A percentile compares a stretch with the other conserved stretches of the same genome.
These are phyloP conservation scores for Lepidium africanum DNA, from an alignment of 345 rosid species.

Conservation along the genomic window DNA sequence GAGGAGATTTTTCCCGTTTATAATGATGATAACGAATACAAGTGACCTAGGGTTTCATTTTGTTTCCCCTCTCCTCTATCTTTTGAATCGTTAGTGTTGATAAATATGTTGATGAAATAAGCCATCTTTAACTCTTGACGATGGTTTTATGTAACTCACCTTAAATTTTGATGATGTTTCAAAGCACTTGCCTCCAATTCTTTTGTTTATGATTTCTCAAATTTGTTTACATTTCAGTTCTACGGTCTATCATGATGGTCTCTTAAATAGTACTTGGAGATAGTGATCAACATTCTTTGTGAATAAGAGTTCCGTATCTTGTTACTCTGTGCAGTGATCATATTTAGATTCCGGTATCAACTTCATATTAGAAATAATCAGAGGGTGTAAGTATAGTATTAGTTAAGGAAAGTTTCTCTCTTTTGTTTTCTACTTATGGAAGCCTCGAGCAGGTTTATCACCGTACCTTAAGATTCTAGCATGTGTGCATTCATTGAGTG, in stretches of 20 bases:
- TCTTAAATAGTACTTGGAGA: neutral
- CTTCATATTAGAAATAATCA: neutral
- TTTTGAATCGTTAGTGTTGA: neutral
- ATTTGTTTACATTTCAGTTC: neutral
- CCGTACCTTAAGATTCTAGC: neutral
- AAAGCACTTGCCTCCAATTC: neutral
- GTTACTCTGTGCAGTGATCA: neutral
- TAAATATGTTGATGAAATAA: slow-evolving; percentile 20
- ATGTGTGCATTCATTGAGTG: neutral
- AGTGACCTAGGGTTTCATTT: slow-evolving; percentile 11
- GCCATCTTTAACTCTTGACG: slow-evolving; percentile 11
- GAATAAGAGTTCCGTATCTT: neutral
- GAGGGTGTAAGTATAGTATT: neutral
- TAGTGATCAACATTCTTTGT: neutral
- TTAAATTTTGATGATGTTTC: neutral
- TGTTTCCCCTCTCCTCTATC: neutral
- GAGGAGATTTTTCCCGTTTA: slow-evolving; percentile 2
- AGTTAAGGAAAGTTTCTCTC: neutral
- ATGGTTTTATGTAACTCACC: slow-evolving; percentile 14
- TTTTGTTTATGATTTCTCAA: neutral
- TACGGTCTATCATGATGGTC: neutral
- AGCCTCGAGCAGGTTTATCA: neutral
- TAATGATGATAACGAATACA: slow-evolving; percentile 6
- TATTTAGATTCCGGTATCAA: neutral
- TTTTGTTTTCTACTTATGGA: neutral